Conservation (phyloP, 768 basidiomycete genomes). For the Lactarius pseudohatsudake region DNA sequence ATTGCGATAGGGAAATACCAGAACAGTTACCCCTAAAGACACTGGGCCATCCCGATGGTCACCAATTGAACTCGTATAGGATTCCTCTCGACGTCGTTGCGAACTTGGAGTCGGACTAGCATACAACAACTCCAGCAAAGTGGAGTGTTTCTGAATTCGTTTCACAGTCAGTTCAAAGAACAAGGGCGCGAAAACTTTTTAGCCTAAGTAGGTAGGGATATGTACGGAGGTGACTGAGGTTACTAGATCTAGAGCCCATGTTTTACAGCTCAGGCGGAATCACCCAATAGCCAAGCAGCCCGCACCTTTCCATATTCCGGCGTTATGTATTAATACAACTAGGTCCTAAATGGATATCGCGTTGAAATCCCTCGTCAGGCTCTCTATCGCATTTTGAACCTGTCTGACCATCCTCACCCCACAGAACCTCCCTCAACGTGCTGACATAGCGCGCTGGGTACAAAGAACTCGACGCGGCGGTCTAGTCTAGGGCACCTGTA, state of each 20-base stretch:
- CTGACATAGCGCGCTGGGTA: conserved; percentile 16
- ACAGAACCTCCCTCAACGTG: conserved; percentile 23
- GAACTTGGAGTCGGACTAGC: neutral
- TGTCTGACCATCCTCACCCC: conserved; percentile 15
- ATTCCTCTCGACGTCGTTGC: neutral
- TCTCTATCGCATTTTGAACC: conserved; percentile 15
- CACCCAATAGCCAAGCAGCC: no score
- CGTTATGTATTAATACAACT: no score
- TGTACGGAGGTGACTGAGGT: neutral
- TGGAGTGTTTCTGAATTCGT: neutral
- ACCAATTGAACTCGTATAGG: no score
- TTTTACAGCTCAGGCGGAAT: neutral
- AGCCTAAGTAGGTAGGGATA: neutral
- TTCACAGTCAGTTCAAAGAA: neutral
- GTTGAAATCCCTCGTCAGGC: conserved; percentile 3
- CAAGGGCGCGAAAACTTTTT: neutral
- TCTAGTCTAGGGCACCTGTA: conserved; percentile 16
- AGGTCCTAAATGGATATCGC: conserved; percentile 2
- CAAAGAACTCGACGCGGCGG: conserved; percentile 6
- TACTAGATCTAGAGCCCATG: neutral
- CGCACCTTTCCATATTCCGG: no score
- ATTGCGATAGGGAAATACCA: no score
- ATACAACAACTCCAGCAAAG: neutral
- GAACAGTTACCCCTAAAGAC: no score
- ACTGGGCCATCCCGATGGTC: no score